These are phyloP conservation scores for Vitis hybrid DNA, from an alignment of 177 flowering plant genomes.

Conservation along the genomic window DNA sequence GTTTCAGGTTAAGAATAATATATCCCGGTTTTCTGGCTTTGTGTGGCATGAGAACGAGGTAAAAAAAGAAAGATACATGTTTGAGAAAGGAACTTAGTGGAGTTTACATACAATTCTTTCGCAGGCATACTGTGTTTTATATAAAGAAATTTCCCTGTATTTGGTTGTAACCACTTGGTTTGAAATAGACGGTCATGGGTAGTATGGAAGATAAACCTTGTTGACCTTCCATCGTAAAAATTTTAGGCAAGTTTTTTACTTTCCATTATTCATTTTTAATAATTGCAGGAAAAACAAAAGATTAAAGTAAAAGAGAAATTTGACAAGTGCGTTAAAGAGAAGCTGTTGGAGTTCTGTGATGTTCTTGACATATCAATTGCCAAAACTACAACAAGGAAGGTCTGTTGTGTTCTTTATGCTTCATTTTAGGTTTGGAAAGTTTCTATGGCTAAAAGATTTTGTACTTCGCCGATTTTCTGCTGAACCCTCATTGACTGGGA, in stretches of 20 bases:
- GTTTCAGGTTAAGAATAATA: conserved; percentile 60
- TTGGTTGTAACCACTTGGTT: neutral
- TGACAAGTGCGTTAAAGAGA: conserved; percentile 78
- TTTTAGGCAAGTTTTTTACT: neutral
- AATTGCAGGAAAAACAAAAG: conserved; percentile 79
- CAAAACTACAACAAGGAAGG: conserved; percentile 73
- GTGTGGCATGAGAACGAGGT: conserved; percentile 93
- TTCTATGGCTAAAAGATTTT: neutral
- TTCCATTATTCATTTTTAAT: neutral
- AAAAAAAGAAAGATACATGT: neutral
- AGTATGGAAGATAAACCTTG: neutral
- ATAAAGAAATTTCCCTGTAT: no score
- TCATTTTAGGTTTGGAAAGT: neutral
- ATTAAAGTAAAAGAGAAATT: conserved; percentile 74
- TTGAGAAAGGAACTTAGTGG: no score
- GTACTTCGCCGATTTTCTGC: neutral
- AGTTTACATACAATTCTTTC: no score
- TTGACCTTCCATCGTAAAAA: neutral
- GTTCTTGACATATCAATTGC: conserved; percentile 63
- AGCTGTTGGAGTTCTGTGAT: conserved; percentile 75
- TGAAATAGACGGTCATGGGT: neutral
- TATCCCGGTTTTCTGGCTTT: conserved; percentile 89
- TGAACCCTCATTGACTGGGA: no score
- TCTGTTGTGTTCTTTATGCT: conserved; percentile 22
- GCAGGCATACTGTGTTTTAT: no score